Conservation (phyloP, 768 basidiomycete genomes). For the Boletus tylopilopsis region DNA sequence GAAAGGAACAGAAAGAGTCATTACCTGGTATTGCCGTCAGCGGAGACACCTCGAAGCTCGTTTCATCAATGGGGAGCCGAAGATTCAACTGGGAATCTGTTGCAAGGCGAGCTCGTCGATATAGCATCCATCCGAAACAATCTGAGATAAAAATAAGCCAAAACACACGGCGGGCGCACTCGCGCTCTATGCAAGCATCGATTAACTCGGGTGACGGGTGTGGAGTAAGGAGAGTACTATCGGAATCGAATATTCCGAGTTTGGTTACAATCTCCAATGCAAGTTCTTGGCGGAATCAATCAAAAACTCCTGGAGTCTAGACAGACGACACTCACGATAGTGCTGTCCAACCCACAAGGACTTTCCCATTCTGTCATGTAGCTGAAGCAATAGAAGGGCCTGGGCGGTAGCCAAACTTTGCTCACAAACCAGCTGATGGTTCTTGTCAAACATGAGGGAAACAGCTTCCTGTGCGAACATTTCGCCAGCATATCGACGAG, state of each 20-base stretch:
- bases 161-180: slow-evolving; percentile 77
- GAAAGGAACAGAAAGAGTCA: neutral
- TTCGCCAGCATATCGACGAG: slow-evolving; percentile 53
- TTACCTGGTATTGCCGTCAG: slow-evolving; percentile 33
- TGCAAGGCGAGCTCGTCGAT: slow-evolving; percentile 34
- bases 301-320: neutral
- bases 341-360: slow-evolving; percentile 29
- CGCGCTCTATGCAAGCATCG: slow-evolving; percentile 62
- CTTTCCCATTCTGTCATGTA: slow-evolving; percentile 53
- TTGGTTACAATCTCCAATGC: slow-evolving; percentile 65
- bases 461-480: slow-evolving; percentile 56
- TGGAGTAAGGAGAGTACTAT: slow-evolving; percentile 57
- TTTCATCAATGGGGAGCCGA: slow-evolving; percentile 76
- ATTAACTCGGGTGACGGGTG: slow-evolving; percentile 57
- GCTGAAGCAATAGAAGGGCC: slow-evolving; percentile 68
- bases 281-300: slow-evolving; percentile 41
- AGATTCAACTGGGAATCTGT: slow-evolving; percentile 49
- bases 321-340: slow-evolving; percentile 26
- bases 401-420: slow-evolving; percentile 70
- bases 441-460: slow-evolving; percentile 66
- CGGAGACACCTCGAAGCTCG: slow-evolving; percentile 71
- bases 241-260: slow-evolving; percentile 61
- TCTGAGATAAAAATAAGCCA: slow-evolving; percentile 73
- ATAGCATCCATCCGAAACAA: slow-evolving; percentile 38
- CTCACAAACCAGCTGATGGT: slow-evolving; percentile 56